Evolutionary conservation across 164 flowering plant species (phyloP).

Genomic region (Hamamelis virginiana): DNA sequence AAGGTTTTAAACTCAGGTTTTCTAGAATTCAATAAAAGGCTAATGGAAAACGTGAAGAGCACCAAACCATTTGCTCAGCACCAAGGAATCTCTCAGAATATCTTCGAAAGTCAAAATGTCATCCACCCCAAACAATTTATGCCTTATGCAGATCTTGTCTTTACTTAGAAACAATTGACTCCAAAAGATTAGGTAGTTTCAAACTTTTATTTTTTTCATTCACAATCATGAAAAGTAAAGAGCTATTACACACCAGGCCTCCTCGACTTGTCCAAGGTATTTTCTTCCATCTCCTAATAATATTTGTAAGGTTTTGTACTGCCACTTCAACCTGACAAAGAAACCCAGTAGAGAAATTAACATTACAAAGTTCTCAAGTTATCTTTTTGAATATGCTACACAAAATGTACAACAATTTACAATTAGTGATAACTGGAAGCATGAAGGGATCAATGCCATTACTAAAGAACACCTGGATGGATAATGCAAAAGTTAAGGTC

Average conservation of each 20-base stretch:
- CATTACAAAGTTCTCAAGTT: background rate
- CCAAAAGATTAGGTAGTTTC: background rate
- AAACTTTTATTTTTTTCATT: background rate
- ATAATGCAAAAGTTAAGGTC: background rate
- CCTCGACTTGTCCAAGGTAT: slow-evolving; percentile 68
- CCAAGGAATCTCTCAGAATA: background rate
- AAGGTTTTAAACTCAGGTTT: background rate
- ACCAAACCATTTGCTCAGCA: background rate
- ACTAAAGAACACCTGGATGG: background rate
- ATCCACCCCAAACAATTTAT: background rate
- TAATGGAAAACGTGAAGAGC: background rate
- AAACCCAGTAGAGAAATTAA: slow-evolving; percentile 10
- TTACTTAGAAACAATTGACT: background rate
- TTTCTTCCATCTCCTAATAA: slow-evolving; percentile 45
- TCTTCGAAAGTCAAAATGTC: background rate
- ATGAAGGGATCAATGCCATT: background rate
- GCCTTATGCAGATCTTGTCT: background rate
- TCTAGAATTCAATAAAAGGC: background rate
- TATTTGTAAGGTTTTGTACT: slow-evolving; percentile 35
- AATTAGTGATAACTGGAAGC: no score
- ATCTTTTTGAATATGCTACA: background rate
- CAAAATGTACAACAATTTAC: background rate
- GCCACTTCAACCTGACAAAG: slow-evolving; percentile 56
- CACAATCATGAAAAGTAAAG: background rate
- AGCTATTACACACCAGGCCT: slow-evolving; percentile 46